Conservation (phyloP, 2,329 filamentous ascomycete genomes). For the Colletotrichum salicis region DNA sequence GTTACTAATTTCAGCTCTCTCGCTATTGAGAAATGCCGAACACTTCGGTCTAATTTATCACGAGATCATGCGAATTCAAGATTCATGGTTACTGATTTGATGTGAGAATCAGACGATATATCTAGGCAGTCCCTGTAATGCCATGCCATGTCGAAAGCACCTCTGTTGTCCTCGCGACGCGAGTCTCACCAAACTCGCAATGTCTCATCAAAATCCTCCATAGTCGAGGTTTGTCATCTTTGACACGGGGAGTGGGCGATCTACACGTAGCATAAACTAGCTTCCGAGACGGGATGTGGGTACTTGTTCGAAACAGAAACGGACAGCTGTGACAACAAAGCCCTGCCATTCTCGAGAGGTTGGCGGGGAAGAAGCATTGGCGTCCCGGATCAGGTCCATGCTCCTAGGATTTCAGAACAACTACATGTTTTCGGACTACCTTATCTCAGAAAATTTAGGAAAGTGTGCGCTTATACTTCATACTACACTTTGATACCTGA, state of each 20-base stretch:
- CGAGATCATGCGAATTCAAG: neutral
- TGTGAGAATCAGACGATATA: neutral
- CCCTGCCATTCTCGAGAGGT: neutral
- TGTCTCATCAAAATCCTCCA: neutral
- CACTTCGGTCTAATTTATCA: neutral
- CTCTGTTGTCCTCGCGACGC: neutral
- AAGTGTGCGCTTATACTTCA: no score
- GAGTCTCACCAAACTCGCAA: neutral
- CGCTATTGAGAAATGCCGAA: neutral
- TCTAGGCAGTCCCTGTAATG: neutral
- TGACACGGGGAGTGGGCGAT: neutral
- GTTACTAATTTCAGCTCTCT: no score
- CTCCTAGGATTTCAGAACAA: no score
- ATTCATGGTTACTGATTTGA: neutral
- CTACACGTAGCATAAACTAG: neutral
- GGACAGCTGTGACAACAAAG: neutral
- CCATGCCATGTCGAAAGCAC: neutral
- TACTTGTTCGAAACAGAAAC: neutral
- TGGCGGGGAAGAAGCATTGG: neutral
- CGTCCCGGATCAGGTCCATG: neutral
- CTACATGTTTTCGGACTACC: no score
- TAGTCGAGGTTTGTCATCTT: neutral
- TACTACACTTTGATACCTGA: no score
- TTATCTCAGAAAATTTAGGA: no score
- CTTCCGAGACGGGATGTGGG: conserved; percentile 13